phyloP scores from a whole-genome alignment of 129 eudicot species.

The Arctium lappa region DNA sequence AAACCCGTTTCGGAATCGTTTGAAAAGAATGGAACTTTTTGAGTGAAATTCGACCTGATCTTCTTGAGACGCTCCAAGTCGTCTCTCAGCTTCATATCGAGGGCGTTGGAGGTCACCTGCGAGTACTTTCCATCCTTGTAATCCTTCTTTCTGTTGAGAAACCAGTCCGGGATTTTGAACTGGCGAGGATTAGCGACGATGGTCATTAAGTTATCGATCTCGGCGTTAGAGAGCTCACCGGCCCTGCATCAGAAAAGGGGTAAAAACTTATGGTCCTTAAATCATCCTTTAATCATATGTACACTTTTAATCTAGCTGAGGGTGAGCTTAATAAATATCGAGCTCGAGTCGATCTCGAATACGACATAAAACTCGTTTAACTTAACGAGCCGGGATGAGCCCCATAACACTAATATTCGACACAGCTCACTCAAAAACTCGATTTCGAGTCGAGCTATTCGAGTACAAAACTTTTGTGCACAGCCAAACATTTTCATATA shows the following conservation, averaged over 20 bases:
- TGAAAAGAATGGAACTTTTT: not conserved
- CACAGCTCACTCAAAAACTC: too few relatives aligned
- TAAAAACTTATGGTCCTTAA: too few relatives aligned
- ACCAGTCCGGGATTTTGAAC: constrained; percentile 64
- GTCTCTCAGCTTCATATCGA: constrained; percentile 63
- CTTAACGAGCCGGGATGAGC: too few relatives aligned
- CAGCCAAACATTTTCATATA: too few relatives aligned
- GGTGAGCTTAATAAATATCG: too few relatives aligned
- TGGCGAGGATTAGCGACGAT: constrained; percentile 58
- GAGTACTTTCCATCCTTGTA: constrained; percentile 62
- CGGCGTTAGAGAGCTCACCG: constrained; percentile 47
- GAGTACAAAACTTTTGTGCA: too few relatives aligned
- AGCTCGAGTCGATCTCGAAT: too few relatives aligned
- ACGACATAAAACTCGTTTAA: too few relatives aligned
- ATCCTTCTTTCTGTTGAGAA: constrained; percentile 64
- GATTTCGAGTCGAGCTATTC: too few relatives aligned
- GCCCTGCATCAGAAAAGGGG: constrained; percentile 22
- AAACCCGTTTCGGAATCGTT: not conserved
- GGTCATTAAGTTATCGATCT: constrained; percentile 50
- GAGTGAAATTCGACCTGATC: constrained; percentile 29
- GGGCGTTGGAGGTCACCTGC: constrained; percentile 56
- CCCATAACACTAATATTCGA: too few relatives aligned
- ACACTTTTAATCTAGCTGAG: too few relatives aligned
- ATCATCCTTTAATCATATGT: too few relatives aligned
- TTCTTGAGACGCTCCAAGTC: constrained; percentile 64